phyloP scores from a whole-genome alignment of 2,329 filamentous ascomycete species.

The Apiospora marii region DNA sequence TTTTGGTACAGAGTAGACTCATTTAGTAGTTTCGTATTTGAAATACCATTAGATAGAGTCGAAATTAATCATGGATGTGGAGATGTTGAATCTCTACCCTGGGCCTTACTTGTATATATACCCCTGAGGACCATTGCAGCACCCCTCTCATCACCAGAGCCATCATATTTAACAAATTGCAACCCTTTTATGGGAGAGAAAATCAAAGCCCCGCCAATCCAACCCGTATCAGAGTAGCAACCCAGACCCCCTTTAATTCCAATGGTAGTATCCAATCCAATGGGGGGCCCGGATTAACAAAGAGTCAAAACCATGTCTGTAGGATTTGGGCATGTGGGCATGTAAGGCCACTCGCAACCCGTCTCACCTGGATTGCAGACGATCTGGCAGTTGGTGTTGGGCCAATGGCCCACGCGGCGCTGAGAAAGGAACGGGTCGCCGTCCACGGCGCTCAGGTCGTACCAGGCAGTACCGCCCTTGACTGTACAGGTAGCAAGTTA shows the following conservation, averaged over 20 bases:
- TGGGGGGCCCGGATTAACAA: neutral
- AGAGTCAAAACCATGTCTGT: neutral
- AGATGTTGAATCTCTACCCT: neutral
- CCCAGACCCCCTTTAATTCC: neutral
- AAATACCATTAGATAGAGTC: neutral
- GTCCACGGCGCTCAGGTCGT: conserved; percentile 35
- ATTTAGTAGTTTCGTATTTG: neutral
- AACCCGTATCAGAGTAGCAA: neutral
- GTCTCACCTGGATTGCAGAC: conserved; percentile 29
- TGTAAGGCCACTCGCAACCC: conserved; percentile 32
- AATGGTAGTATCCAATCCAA: neutral
- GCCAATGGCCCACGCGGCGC: conserved; percentile 32
- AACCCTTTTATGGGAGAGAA: neutral
- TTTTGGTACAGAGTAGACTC: neutral
- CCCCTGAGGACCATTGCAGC: too few relatives aligned
- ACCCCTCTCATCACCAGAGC: neutral
- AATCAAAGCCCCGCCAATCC: neutral
- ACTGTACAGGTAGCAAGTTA: neutral
- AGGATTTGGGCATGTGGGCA: neutral
- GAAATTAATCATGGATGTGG: neutral
- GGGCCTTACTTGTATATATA: too few relatives aligned
- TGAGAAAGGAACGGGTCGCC: conserved; percentile 33
- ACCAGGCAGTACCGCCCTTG: conserved; percentile 29
- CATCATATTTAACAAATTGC: neutral
- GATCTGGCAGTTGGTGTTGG: conserved; percentile 28